Conservation (phyloP, 1,284 basidiomycete species). For the Trametes pubescens region DNA sequence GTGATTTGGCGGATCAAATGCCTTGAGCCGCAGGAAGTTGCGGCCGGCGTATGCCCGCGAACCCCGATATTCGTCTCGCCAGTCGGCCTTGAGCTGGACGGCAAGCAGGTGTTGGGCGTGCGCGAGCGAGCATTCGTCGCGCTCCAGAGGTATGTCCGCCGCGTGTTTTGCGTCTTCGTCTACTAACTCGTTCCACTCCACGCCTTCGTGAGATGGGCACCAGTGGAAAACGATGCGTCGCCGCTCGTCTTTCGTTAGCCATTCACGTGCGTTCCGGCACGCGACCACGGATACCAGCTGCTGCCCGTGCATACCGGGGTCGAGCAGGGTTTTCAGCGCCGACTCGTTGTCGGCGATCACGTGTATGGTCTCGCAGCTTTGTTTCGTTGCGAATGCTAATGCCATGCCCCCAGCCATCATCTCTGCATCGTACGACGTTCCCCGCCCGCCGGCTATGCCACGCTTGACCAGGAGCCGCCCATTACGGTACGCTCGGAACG, state of each 20-base stretch:
- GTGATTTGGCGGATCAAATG: slow-evolving; percentile 9
- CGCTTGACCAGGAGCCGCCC: not conserved
- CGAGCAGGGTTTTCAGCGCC: slow-evolving; percentile 9
- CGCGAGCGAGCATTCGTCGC: slow-evolving; percentile 18
- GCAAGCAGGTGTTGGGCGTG: slow-evolving; percentile 15
- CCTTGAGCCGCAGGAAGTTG: slow-evolving; percentile 10
- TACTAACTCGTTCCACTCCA: too few species aligned
- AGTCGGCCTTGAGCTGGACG: slow-evolving; percentile 14
- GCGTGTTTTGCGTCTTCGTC: slow-evolving; percentile 6
- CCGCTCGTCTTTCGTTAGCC: slow-evolving; percentile 8
- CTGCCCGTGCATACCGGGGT: slow-evolving; percentile 18
- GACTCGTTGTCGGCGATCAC: slow-evolving; percentile 22
- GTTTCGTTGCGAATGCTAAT: slow-evolving; percentile 14
- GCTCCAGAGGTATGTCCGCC: slow-evolving; percentile 6
- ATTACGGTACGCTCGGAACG: slow-evolving; percentile 1
- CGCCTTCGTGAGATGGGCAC: too few species aligned
- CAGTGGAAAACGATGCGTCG: slow-evolving; percentile 15
- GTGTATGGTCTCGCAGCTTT: slow-evolving; percentile 18
- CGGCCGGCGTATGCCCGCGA: slow-evolving; percentile 2
- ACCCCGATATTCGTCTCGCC: slow-evolving; percentile 9
- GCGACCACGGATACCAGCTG: slow-evolving; percentile 17
- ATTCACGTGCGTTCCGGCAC: slow-evolving; percentile 15
- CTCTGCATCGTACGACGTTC: slow-evolving; percentile 10
- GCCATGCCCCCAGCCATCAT: slow-evolving; percentile 11
- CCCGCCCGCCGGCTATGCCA: slow-evolving; percentile 8